Conservation (phyloP, 768 basidiomycete species). For the Obba rivulosa region DNA sequence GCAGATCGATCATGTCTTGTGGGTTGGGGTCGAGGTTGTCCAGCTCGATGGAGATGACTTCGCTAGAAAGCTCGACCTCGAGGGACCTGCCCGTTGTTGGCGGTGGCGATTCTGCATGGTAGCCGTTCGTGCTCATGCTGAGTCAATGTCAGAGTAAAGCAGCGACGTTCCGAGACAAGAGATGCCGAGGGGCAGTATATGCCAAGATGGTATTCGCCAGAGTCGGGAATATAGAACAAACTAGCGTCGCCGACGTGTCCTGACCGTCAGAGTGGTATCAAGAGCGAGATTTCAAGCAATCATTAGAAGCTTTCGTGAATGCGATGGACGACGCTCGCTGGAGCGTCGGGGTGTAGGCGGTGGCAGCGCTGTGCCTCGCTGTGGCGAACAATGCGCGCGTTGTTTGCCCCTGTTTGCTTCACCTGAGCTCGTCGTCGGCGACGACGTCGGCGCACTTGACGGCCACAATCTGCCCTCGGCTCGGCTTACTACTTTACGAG, state of each 20-base stretch:
- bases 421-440: slow-evolving; percentile 13
- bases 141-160: neutral
- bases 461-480: neutral
- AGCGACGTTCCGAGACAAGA: neutral
- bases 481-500: too few species aligned
- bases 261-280: too few species aligned
- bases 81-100: slow-evolving; percentile 20
- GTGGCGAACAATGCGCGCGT: slow-evolving; percentile 7
- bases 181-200: neutral
- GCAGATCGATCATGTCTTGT: slow-evolving; percentile 66
- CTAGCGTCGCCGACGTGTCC: neutral
- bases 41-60: slow-evolving; percentile 86
- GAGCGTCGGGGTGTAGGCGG: too few species aligned
- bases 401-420: slow-evolving; percentile 10
- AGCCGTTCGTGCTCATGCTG: slow-evolving; percentile 8
- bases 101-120: slow-evolving; percentile 7
- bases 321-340: too few species aligned
- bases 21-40: slow-evolving; percentile 78
- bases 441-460: slow-evolving; percentile 9
- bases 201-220: neutral
- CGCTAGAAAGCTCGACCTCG: slow-evolving; percentile 72
- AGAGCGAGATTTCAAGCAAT: too few species aligned
- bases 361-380: too few species aligned
- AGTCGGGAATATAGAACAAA: neutral
- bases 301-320: too few species aligned